Percentiles rank a stretch among this genome's conserved stretches.
phyloP scores from a whole-genome alignment of 2,329 filamentous ascomycete genomes.

The Chaetomium olivaceum region DNA sequence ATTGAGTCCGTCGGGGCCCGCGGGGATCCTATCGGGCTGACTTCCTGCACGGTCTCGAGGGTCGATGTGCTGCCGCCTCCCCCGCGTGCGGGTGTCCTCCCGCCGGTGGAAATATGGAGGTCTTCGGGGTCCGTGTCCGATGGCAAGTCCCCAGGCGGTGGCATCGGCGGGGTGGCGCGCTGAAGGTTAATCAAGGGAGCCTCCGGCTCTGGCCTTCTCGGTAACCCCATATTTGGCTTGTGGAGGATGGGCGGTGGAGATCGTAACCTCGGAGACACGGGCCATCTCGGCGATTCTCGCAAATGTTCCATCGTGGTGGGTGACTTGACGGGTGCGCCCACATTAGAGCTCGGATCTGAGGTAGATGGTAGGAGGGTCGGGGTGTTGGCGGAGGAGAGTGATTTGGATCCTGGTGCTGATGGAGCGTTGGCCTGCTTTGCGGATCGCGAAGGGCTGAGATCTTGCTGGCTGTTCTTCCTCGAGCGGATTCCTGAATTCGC shows the following conservation, averaged over 20 bases:
- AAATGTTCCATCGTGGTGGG: slow-evolving; percentile 49
- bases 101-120: slow-evolving; percentile 49
- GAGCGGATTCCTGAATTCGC: slow-evolving; percentile 50
- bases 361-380: slow-evolving; percentile 63
- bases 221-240: slow-evolving; percentile 48
- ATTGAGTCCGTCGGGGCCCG: slow-evolving; percentile 48
- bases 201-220: slow-evolving; percentile 53
- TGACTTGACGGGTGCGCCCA: slow-evolving; percentile 65
- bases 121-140: slow-evolving; percentile 59
- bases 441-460: slow-evolving; percentile 62
- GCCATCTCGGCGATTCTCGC: slow-evolving; percentile 68
- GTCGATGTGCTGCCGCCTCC: slow-evolving; percentile 61
- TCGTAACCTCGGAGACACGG: slow-evolving; percentile 72
- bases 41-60: slow-evolving; percentile 89
- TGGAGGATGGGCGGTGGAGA: slow-evolving; percentile 67
- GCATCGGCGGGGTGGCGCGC: slow-evolving; percentile 49
- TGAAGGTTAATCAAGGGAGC: slow-evolving; percentile 55
- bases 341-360: slow-evolving; percentile 62
- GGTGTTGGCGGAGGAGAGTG: slow-evolving; percentile 67
- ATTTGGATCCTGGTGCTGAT: slow-evolving; percentile 63
- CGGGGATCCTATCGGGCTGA: slow-evolving; percentile 74
- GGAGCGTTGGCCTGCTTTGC: slow-evolving; percentile 56
- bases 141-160: slow-evolving; percentile 40
- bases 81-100: slow-evolving; percentile 61
- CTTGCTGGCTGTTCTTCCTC: slow-evolving; percentile 65